Base-by-base conservation (phyloP, 2,329 filamentous ascomycete genomes). In the Diaporthe sp. region DNA sequence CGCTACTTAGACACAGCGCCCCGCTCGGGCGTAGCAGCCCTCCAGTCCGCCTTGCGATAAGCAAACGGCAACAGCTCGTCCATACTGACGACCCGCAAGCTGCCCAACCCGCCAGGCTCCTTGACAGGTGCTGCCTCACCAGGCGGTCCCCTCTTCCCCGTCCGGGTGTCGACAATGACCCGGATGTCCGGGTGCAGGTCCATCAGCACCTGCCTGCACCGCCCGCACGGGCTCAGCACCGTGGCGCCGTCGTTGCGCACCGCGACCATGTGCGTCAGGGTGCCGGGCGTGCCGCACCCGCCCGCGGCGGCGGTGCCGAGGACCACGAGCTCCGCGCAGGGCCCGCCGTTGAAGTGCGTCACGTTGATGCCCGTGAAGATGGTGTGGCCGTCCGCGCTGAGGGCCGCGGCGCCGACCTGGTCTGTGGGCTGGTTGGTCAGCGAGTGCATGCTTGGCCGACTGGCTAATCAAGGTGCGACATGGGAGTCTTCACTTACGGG, bases 351-450 rank as follows among this genome's bases (percentile, higher is more conserved):
- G 49, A 70, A 70, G 49, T 70, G 65, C 34, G 65, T 13, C 15
- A 70, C 65, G 34, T 70, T 70, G n/a, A 70, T 53, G 2, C 65
- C 65, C 49, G 65, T 55, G 65, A 70, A 70, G 65, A 70, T 70
- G 49, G 65, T 70, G 65, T 55, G 65, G 65, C 65, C 65, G 65
- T 70, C 65, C 2, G 65, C 65, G 65, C 65, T 70, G 49, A 70
- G 65, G 34, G 65, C 65, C 5, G 65, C 65, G 47, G 65, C 65
- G 65, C 49, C 65, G 65, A 70, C 65, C 4, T 70, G 65, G 34
- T 70, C 65, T 70, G 20, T 10, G 12, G 4, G n/a, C 8, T 12
- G 37, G 15, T 28, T 0, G 6, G 10, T 28, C 22, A 65, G n/a
- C 22, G 20, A n/a, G 47, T 49, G 44, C 17, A 2, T 37, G 8